phyloP scores from a whole-genome alignment of 805 yeast genomes.

The Suhomyces sp. region DNA sequence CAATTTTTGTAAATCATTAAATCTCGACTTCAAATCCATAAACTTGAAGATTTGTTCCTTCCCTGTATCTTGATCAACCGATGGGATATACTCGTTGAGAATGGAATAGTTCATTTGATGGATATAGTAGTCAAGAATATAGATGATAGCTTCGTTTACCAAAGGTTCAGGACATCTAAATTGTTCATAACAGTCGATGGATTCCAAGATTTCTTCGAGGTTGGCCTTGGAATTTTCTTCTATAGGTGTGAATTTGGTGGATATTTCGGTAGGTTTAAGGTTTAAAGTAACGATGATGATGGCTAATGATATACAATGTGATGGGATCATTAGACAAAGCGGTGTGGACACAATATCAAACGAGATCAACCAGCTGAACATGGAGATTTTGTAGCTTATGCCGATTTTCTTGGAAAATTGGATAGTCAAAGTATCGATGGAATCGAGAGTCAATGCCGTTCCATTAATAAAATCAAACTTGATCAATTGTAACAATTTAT shows the following conservation, averaged over 20 bases:
- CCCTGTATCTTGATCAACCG: constrained; percentile 33
- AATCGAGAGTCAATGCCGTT: constrained; percentile 33
- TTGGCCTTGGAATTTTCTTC: constrained; percentile 11
- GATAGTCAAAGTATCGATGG: constrained; percentile 63
- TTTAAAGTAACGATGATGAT: constrained; percentile 60
- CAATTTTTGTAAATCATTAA: constrained; percentile 38
- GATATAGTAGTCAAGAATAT: constrained; percentile 59
- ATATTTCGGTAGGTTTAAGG: constrained; percentile 36
- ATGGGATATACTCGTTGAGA: constrained; percentile 44
- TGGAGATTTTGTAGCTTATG: constrained; percentile 47
- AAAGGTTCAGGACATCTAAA: constrained; percentile 43
- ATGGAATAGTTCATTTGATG: constrained; percentile 54
- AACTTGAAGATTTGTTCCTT: constrained; percentile 49
- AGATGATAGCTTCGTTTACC: constrained; percentile 53
- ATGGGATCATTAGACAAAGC: constrained; percentile 65
- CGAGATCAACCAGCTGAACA: constrained; percentile 71
- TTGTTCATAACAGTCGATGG: constrained; percentile 33
- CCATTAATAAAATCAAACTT: constrained; percentile 78
- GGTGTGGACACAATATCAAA: constrained; percentile 73
- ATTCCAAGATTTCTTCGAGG: constrained; percentile 28
- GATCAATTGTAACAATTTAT: constrained; percentile 70
- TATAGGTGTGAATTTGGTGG: constrained; percentile 6
- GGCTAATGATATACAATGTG: constrained; percentile 73
- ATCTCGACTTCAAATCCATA: constrained; percentile 44
- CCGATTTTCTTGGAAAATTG: constrained; percentile 54